Base-by-base conservation (phyloP, 768 basidiomycete species). In the Crucibulum laeve region DNA sequence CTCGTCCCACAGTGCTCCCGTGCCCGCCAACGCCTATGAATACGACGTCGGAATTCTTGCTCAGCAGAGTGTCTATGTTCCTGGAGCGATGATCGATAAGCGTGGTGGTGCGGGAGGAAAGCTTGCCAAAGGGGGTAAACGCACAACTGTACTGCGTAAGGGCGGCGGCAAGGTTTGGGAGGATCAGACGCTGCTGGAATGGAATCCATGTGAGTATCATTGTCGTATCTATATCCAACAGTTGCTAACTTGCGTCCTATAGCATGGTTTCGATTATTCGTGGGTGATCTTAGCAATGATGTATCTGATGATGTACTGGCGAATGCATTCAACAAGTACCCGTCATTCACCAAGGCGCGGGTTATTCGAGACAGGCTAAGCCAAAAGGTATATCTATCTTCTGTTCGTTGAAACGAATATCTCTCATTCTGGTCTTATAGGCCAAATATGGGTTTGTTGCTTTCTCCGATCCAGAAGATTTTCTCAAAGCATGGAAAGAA, bases 251-350 rank as follows among this genome's bases (percentile, higher is more conserved):
- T 50, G 53, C 23, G 55, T 34, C 32, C 33, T 44, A 5, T 45
- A 95, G 93, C 90, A 11, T 97, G 94, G 94, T 99, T 95, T 69
- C 82, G 96, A 22, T 69, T 99, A 32, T 99, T 99, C 57, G 93
- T 98, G 17, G 96, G 96, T 32, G 95, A 99, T 63, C 77, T 98
- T 25, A 95, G 93, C 56, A 98, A 98, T 59, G 96, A 98, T 65
- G 93, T 98, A 32, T 93, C 91, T 39, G 96, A 98, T 57, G 91
- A 96, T 52, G 87, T 95, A 14, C 77, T 98, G 14, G 69, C 90
- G 38, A 90, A 89, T 52, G 94, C 94, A 11, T 99, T 99, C 66
- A 85, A 82, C 64, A 88, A 90, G 64, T 98, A 95, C 59, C 63
- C 88, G 0, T 91, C 91, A 7, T 99, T 97, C 67, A 80, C 82